Conservation (phyloP, 208 protist species). For the Porcisia hertigi region DNA sequence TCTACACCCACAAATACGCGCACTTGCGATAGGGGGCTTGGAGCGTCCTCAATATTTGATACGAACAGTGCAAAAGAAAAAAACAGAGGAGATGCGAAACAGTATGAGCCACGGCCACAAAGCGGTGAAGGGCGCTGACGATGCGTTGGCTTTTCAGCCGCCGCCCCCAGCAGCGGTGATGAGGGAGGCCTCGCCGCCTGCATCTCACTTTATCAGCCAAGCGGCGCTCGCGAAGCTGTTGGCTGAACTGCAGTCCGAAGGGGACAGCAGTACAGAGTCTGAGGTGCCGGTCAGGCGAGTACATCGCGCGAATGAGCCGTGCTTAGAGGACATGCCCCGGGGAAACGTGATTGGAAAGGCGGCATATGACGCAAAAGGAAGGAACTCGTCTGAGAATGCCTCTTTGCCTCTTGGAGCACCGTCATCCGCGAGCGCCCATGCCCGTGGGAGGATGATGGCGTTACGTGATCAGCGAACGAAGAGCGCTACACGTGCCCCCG, state of each 20-base stretch:
- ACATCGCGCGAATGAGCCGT: background rate
- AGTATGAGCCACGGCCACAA: background rate
- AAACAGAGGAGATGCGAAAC: background rate
- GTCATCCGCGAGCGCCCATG: background rate
- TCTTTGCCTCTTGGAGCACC: conserved; percentile 3
- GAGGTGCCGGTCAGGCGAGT: background rate
- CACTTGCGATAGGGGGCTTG: too few relatives aligned
- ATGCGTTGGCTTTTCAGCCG: background rate
- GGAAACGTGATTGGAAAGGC: background rate
- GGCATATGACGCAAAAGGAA: background rate
- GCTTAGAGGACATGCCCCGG: background rate
- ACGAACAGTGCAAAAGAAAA: too few relatives aligned
- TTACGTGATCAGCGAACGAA: background rate
- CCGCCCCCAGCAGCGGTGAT: background rate
- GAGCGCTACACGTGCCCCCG: background rate
- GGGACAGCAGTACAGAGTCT: background rate
- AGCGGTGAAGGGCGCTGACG: background rate
- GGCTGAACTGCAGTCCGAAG: background rate
- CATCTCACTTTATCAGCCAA: background rate
- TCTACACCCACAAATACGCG: too few relatives aligned
- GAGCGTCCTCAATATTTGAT: too few relatives aligned
- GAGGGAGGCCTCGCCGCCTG: background rate
- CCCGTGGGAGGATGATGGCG: background rate
- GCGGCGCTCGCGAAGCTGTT: conserved; percentile 2
- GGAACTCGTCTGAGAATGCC: background rate